Percentiles rank a stretch among this genome's conserved stretches.
These are phyloP conservation scores for Anacardium occidentale DNA, from an alignment of 345 rosid species.

Conservation along the genomic window DNA sequence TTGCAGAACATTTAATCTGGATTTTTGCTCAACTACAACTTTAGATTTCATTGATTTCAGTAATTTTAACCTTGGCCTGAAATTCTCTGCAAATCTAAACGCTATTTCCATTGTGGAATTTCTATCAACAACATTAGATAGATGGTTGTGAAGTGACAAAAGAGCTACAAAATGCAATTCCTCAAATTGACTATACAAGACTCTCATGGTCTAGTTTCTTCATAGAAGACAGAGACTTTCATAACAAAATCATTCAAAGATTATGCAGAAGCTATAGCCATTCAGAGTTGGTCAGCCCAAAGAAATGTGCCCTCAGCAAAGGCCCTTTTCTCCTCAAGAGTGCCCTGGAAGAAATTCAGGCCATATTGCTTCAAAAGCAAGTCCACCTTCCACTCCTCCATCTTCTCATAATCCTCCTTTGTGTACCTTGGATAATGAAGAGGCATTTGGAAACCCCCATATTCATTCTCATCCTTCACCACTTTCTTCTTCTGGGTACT, in stretches of 20 bases:
- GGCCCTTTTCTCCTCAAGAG: constrained; percentile 46
- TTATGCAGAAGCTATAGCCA: neutral
- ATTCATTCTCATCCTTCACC: constrained; percentile 33
- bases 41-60: too few relatives aligned
- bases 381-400: constrained; percentile 53
- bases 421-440: constrained; percentile 54
- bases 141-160: neutral
- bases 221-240: too few relatives aligned
- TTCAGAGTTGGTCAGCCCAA: constrained; percentile 49
- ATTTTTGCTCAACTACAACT: neutral
- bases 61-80: too few relatives aligned
- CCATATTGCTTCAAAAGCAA: constrained; percentile 54
- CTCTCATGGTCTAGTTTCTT: too few relatives aligned
- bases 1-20: neutral
- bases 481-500: neutral
- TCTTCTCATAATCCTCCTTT: constrained; percentile 50
- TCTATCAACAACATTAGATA: neutral
- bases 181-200: too few relatives aligned
- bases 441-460: constrained; percentile 54
- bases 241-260: too few relatives aligned
- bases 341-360: constrained; percentile 34
- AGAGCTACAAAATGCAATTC: too few relatives aligned
- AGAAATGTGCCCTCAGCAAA: constrained; percentile 53
- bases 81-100: neutral
- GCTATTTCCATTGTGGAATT: neutral